Percentiles rank a stretch among this genome's conserved stretches.
These are phyloP conservation scores for Alternaria arbusti DNA, from an alignment of 2,329 filamentous ascomycete species.

Conservation along the genomic window DNA sequence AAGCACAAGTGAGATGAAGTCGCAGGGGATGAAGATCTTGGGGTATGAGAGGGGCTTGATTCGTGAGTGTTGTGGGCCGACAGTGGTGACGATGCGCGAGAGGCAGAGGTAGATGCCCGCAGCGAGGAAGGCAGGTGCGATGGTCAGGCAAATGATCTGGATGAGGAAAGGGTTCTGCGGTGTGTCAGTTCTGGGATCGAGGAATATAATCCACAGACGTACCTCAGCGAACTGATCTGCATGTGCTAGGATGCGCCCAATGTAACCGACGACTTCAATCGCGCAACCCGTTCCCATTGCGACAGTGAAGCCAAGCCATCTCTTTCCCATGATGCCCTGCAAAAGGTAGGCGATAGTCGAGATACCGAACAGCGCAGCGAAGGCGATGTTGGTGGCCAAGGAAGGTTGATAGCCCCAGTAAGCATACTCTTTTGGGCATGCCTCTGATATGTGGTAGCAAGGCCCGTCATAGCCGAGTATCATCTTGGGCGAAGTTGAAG, in stretches of 20 bases:
- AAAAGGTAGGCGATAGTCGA: conserved; percentile 48
- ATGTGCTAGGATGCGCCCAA: conserved; percentile 64
- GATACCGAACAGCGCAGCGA: conserved; percentile 53
- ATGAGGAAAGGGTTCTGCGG: conserved; percentile 64
- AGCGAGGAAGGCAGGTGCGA: conserved; percentile 61
- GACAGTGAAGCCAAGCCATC: conserved; percentile 52
- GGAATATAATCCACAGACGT: not conserved
- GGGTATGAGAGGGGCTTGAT: conserved; percentile 56
- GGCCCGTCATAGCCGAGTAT: conserved; percentile 14
- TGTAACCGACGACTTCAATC: conserved; percentile 68
- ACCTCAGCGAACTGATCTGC: conserved; percentile 62
- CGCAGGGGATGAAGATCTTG: conserved; percentile 59
- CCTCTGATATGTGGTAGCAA: conserved; percentile 43
- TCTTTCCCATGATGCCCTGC: conserved; percentile 47
- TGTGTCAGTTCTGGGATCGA: conserved; percentile 4
- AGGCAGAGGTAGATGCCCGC: conserved; percentile 73
- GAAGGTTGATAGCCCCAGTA: conserved; percentile 56
- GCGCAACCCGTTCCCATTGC: conserved; percentile 64
- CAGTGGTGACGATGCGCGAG: conserved; percentile 49
- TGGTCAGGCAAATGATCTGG: conserved; percentile 69
- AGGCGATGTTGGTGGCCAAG: conserved; percentile 50
- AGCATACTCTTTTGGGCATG: conserved; percentile 49
- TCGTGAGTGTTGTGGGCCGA: conserved; percentile 50
- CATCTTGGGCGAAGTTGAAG: not conserved
- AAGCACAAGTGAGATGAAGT: conserved; percentile 54